Evolutionary conservation across 2,329 filamentous ascomycete species (phyloP), one percentile per base, ranked within the genome.

Genomic region (Trichoderma sp.): DNA sequence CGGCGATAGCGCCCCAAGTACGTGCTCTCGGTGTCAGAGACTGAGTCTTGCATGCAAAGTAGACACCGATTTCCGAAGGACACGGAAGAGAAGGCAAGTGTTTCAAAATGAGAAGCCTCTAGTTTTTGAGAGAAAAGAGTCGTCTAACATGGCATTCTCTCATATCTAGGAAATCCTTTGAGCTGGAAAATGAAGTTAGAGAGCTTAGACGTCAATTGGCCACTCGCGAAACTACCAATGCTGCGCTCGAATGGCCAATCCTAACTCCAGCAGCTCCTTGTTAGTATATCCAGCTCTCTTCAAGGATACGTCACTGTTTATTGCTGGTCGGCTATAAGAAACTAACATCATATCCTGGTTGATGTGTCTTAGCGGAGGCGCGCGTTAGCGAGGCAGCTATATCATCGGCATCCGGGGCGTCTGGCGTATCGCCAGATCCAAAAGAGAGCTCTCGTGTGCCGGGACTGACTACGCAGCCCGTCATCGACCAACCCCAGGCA

Each of bases 171-270:
- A 72, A 72, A 8, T 72, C 59, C 29, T 72, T 64, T 18, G 69
- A 72, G 69, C 38, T 72, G 6, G 69, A 72, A 3, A 72, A 72
- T 64, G 69, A 72, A 53, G 69, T 72, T 6, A 24, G 69, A 35
- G 69, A 72, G 38, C 69, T 64, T 8, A 72, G 38, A 38, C 69
- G 69, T 21, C 69, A 63, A 33, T 31, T 72, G 2, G 56, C 69
- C 12, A 72, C 59, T n/a, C 69, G 38, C 31, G 69, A 64, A 53
- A 60, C 59, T 31, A 63, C 27, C 7, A 53, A 31, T 38, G 38
- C 69, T 29, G 59, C 27, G 29, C 12, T 72, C 4, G 69, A 72
- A 18, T 72, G 69, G 69, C 69, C 69, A n/a, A 53, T 64, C 4
- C 29, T 38, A 9, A 50, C 69, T 16, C 59, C 68, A 63, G 35